These are phyloP conservation scores for Orbilia blumenaviensis DNA, from an alignment of 2,329 filamentous ascomycete genomes.

Conservation along the genomic window DNA sequence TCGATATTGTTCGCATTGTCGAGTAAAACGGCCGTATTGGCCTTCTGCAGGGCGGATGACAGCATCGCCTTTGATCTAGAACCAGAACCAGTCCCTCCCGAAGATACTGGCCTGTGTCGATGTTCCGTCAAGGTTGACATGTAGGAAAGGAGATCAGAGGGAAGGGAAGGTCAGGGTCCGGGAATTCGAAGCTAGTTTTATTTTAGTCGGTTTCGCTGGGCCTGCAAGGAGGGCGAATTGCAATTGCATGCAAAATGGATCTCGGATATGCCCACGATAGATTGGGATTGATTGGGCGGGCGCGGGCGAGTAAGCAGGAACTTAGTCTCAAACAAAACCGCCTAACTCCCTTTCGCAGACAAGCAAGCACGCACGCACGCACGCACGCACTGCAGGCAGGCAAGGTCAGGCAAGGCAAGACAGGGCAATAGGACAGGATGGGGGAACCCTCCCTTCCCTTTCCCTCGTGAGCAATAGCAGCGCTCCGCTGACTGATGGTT, in stretches of 20 bases:
- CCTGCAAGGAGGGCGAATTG: constrained; percentile 51
- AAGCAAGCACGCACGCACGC: too few species aligned
- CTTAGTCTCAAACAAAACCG: constrained; percentile 28
- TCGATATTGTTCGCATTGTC: constrained; percentile 97
- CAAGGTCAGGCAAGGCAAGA: too few species aligned
- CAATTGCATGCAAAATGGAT: constrained; percentile 10
- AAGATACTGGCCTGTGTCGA: constrained; percentile 51
- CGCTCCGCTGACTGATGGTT: background rate
- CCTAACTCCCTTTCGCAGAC: constrained; percentile 42
- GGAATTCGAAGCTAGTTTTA: constrained; percentile 51
- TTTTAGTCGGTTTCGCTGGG: constrained; percentile 46
- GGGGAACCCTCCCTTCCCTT: background rate
- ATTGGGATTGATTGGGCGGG: constrained; percentile 19
- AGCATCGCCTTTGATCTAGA: constrained; percentile 79
- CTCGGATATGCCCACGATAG: constrained; percentile 20
- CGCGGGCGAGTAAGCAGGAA: constrained; percentile 26
- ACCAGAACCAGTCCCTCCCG: constrained; percentile 39
- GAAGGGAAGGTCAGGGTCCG: constrained; percentile 14
- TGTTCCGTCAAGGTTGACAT: constrained; percentile 54
- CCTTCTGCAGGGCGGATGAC: constrained; percentile 92
- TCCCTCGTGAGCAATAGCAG: background rate
- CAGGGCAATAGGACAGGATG: too few species aligned
- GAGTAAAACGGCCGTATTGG: constrained; percentile 91
- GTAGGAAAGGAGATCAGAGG: constrained; percentile 33
- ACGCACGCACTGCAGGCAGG: too few species aligned